phyloP scores from a whole-genome alignment of 2,329 filamentous ascomycete species.

The Malbranchea zuffiana region DNA sequence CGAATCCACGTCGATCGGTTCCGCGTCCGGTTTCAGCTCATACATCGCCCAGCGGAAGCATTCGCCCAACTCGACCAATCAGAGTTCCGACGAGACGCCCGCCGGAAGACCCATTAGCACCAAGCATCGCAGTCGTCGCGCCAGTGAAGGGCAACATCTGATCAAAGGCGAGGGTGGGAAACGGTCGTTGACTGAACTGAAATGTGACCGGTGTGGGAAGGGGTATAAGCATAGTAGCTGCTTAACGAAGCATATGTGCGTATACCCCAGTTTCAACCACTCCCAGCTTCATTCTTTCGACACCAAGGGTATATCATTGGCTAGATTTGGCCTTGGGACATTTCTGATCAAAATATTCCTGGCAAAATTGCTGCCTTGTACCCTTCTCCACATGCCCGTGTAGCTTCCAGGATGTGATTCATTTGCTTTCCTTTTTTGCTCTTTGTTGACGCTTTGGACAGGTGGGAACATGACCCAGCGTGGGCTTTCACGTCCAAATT shows the following conservation, averaged over 20 bases:
- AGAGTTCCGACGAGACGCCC: conserved; percentile 39
- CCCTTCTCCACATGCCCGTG: too few relatives aligned
- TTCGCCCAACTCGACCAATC: conserved; percentile 24
- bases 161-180: conserved; percentile 63
- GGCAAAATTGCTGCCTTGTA: too few relatives aligned
- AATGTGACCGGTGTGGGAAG: conserved; percentile 97
- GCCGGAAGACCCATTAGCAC: conserved; percentile 38
- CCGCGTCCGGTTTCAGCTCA: conserved; percentile 31
- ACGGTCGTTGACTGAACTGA: conserved; percentile 75
- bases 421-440: conserved; percentile 29
- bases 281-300: conserved; percentile 29
- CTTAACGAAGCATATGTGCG: conserved; percentile 99
- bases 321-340: too few relatives aligned
- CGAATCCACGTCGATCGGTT: conserved; percentile 50
- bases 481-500: conserved; percentile 96
- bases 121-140: conserved; percentile 48
- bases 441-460: conserved; percentile 39
- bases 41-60: conserved; percentile 32
- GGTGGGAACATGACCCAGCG: conserved; percentile 98
- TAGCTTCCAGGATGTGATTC: too few relatives aligned
- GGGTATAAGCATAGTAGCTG: conserved; percentile 99
- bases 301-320: too few relatives aligned
- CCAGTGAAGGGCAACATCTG: conserved; percentile 79
- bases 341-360: too few relatives aligned
- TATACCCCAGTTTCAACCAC: conserved; percentile 39